Evolutionary conservation across 2,329 filamentous ascomycete genomes (phyloP).

Genomic region (Alternaria dauci): DNA sequence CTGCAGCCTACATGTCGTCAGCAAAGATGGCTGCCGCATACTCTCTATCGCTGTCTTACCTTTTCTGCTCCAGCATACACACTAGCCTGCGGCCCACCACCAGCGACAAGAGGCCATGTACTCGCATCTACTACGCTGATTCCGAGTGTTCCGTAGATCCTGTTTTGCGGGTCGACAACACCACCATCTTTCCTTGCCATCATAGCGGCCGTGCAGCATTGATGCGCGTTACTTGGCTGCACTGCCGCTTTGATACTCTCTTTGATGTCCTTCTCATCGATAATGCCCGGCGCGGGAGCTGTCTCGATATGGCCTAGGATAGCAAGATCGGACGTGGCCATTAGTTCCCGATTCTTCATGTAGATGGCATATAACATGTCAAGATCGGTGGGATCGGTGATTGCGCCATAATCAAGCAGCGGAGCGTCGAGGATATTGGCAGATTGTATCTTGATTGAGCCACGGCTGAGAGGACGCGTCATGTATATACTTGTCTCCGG

Average conservation of each 20-base stretch:
- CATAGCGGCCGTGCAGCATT: constrained; percentile 37
- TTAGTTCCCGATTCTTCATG: constrained; percentile 44
- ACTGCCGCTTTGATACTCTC: constrained; percentile 16
- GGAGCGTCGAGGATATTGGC: constrained; percentile 34
- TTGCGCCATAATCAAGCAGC: constrained; percentile 41
- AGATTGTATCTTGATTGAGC: constrained; percentile 45
- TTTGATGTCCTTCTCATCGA: constrained; percentile 16
- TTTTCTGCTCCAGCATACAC: constrained; percentile 33
- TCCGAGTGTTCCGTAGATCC: constrained; percentile 29
- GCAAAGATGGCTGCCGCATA: neutral
- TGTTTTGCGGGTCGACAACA: constrained; percentile 26
- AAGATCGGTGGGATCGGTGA: constrained; percentile 41
- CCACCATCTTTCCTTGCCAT: constrained; percentile 25
- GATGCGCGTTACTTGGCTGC: constrained; percentile 26
- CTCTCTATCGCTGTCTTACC: constrained; percentile 8
- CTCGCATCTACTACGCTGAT: constrained; percentile 40
- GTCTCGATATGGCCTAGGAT: constrained; percentile 43
- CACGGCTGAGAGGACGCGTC: constrained; percentile 47
- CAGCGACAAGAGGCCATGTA: constrained; percentile 29
- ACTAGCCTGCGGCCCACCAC: constrained; percentile 22
- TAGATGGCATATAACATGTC: constrained; percentile 43
- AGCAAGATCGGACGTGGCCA: constrained; percentile 40
- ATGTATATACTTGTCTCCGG: constrained; percentile 36
- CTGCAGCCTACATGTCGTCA: neutral
- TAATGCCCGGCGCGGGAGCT: constrained; percentile 32